phyloP scores from a whole-genome alignment of 805 yeast genomes.

The Zygosaccharomyces kombuchaensis region DNA sequence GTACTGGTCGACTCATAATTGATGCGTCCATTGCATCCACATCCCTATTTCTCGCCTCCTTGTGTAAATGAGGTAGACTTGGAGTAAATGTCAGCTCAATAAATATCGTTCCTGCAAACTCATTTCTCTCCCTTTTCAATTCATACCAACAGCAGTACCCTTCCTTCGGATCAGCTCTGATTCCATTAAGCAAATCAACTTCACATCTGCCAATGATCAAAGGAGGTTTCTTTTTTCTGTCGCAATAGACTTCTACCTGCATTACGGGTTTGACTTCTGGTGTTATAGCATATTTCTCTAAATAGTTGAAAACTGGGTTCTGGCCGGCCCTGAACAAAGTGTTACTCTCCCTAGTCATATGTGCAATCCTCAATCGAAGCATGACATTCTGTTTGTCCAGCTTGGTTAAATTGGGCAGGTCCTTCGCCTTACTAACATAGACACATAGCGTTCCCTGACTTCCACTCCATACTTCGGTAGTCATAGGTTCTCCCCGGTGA shows the following conservation, averaged over 20 bases:
- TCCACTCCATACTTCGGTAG: constrained; percentile 31
- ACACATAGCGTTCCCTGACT: constrained; percentile 57
- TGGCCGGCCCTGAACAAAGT: constrained; percentile 88
- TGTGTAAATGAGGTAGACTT: constrained; percentile 16
- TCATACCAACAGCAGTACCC: constrained; percentile 88
- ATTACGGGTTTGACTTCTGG: constrained; percentile 60
- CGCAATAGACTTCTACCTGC: constrained; percentile 57
- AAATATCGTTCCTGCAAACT: constrained; percentile 83
- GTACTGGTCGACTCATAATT: constrained; percentile 30
- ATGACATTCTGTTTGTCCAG: constrained; percentile 94
- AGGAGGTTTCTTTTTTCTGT: constrained; percentile 86
- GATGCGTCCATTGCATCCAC: constrained; percentile 25
- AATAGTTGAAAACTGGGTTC: constrained; percentile 83
- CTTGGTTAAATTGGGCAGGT: constrained; percentile 78
- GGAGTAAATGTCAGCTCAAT: constrained; percentile 92
- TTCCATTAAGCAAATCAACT: constrained; percentile 71
- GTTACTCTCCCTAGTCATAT: constrained; percentile 73
- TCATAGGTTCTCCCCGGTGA: constrained; percentile 22
- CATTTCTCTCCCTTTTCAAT: constrained; percentile 52
- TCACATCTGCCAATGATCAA: constrained; percentile 79
- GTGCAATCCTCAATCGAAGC: constrained; percentile 75
- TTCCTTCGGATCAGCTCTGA: constrained; percentile 58
- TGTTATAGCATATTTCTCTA: constrained; percentile 60
- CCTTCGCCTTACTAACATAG: constrained; percentile 75
- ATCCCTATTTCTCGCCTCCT: constrained; percentile 12